A percentile compares a stretch with the other conserved stretches of the same genome.
Conservation (phyloP, 805 yeast genomes). For the Ogataea zsoltii region DNA sequence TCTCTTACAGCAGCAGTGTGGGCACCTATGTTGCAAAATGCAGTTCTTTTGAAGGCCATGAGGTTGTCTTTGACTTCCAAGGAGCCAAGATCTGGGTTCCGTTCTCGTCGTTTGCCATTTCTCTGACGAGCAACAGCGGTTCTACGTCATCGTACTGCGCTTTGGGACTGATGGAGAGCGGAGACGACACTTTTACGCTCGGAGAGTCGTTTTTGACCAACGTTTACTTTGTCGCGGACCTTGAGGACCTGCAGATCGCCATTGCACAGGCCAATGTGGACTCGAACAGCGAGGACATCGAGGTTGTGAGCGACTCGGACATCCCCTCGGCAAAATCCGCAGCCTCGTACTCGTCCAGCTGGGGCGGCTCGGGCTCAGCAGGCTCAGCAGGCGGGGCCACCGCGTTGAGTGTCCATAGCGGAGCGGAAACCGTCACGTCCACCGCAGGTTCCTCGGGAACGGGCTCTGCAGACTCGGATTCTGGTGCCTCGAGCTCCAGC, state of each 20-base stretch:
- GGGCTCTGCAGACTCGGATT: not conserved
- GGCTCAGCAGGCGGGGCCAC: conserved; percentile 2
- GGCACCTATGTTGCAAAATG: conserved; percentile 54
- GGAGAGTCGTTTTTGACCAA: conserved; percentile 57
- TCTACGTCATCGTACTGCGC: conserved; percentile 40
- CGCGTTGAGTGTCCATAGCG: conserved; percentile 4
- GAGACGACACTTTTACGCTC: conserved; percentile 39
- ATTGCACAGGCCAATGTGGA: conserved; percentile 46
- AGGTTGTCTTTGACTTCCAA: conserved; percentile 52
- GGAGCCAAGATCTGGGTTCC: conserved; percentile 59
- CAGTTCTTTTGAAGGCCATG: conserved; percentile 25
- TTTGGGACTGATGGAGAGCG: conserved; percentile 40
- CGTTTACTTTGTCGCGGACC: conserved; percentile 56
- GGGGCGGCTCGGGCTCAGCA: conserved; percentile 26
- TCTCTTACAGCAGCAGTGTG: conserved; percentile 39
- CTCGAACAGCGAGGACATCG: conserved; percentile 41
- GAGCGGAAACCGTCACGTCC: conserved; percentile 6
- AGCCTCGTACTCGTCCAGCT: conserved; percentile 45
- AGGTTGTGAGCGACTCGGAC: conserved; percentile 40
- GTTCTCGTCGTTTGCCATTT: conserved; percentile 30
- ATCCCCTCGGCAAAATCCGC: conserved; percentile 58
- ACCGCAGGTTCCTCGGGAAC: not conserved
- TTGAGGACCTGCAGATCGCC: conserved; percentile 44
- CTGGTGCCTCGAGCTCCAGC: conserved; percentile 1
- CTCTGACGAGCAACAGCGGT: conserved; percentile 19